Conservation (phyloP, 441 rosid species). For the Erodium moschatum region DNA sequence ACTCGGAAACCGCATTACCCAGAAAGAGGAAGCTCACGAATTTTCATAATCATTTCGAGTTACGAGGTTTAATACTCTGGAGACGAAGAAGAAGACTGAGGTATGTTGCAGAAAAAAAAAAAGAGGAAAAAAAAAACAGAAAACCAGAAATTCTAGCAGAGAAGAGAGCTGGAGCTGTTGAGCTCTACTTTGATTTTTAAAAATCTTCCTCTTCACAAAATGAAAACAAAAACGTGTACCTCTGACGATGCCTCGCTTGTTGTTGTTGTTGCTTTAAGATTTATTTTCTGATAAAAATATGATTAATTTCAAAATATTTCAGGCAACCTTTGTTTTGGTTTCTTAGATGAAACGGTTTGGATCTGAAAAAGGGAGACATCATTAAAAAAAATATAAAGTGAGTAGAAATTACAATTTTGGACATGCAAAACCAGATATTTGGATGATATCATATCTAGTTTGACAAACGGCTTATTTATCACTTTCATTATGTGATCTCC, state of each 20-base stretch:
- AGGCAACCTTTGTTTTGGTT: conserved; percentile 3
- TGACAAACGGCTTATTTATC: no score
- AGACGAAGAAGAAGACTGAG: background rate
- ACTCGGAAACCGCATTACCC: conserved; percentile 5
- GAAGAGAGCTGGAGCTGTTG: background rate
- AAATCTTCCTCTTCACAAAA: background rate
- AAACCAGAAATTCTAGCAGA: conserved; percentile 8
- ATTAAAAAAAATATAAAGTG: background rate
- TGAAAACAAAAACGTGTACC: conserved; percentile 8
- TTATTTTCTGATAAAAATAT: background rate
- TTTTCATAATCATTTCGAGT: conserved; percentile 1
- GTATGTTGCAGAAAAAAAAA: background rate
- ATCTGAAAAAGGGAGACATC: conserved; percentile 1
- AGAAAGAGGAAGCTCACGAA: background rate
- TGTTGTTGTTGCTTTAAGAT: conserved; percentile 8
- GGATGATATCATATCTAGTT: no score
- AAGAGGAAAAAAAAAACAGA: background rate
- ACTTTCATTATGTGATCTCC: no score
- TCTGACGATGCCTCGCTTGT: conserved; percentile 4
- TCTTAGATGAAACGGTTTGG: conserved; percentile 10
- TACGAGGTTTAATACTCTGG: background rate
- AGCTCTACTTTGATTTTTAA: background rate
- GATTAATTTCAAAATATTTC: background rate
- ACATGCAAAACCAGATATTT: no score
- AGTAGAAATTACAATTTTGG: background rate